A percentile compares a stretch with the other conserved stretches of the same genome.
phyloP scores from a whole-genome alignment of 108 stramenopile genomes.

The Skeletonema marinoi region DNA sequence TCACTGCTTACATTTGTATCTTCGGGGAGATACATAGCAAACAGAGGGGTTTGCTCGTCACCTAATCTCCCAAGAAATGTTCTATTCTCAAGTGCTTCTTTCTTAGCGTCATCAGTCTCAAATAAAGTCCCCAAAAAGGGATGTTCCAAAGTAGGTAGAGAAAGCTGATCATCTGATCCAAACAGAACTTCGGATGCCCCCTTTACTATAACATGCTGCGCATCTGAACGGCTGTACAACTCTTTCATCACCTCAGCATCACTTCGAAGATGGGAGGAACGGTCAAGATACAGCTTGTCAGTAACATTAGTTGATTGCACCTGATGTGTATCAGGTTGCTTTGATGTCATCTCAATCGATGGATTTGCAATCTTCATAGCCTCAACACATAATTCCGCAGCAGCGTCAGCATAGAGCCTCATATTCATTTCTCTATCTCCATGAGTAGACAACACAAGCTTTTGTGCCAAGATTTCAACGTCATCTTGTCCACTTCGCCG shows the following conservation, averaged over 20 bases:
- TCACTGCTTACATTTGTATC: not conserved
- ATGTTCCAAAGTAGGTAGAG: constrained; percentile 24
- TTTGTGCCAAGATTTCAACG: constrained; percentile 56
- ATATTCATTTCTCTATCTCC: constrained; percentile 73
- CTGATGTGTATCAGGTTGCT: not conserved
- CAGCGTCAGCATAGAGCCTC: constrained; percentile 79
- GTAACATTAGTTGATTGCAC: not conserved
- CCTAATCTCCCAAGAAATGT: constrained; percentile 58
- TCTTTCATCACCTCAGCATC: constrained; percentile 44
- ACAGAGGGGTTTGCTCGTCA: constrained; percentile 28
- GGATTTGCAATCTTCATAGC: constrained; percentile 23
- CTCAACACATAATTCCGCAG: constrained; percentile 61
- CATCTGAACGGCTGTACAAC: constrained; percentile 48
- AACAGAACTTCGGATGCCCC: constrained; percentile 39
- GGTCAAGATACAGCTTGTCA: constrained; percentile 43
- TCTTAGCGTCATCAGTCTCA: constrained; percentile 4
- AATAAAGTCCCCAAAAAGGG: not conserved
- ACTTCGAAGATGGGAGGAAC: constrained; percentile 59
- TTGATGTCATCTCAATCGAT: not conserved
- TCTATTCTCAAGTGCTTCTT: constrained; percentile 1
- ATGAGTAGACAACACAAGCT: constrained; percentile 58
- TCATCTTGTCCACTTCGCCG: constrained; percentile 18
- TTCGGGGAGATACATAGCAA: constrained; percentile 55
- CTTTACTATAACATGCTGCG: constrained; percentile 59
- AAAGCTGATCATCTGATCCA: constrained; percentile 28